phyloP scores from a whole-genome alignment of 2,329 filamentous ascomycete genomes.

The Alternaria panax region DNA sequence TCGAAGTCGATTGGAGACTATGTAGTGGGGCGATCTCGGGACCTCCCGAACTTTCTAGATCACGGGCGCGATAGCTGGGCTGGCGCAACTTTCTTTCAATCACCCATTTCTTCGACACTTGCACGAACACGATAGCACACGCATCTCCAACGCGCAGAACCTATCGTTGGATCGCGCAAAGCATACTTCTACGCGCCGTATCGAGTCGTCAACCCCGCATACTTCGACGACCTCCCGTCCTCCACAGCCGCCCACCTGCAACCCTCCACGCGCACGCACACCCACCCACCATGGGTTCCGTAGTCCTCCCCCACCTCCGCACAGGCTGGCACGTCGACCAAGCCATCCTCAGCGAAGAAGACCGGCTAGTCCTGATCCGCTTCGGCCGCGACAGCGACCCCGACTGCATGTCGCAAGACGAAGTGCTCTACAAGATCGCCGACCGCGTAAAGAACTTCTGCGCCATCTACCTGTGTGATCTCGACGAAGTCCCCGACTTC shows the following conservation, averaged over 20 bases:
- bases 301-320: constrained; percentile 87
- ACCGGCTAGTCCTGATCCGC: constrained; percentile 90
- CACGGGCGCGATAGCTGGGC: background rate
- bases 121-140: background rate
- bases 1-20: background rate
- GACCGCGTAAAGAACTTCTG: constrained; percentile 94
- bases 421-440: constrained; percentile 93
- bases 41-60: constrained; percentile 2
- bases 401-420: constrained; percentile 85
- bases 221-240: background rate
- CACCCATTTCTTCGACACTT: background rate
- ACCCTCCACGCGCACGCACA: background rate
- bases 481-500: constrained; percentile 71
- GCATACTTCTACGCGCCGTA: background rate
- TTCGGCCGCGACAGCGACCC: constrained; percentile 88
- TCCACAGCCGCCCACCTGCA: background rate
- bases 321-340: constrained; percentile 99
- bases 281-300: constrained; percentile 70
- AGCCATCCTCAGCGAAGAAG: constrained; percentile 79
- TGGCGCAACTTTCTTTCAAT: background rate
- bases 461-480: constrained; percentile 83
- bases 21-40: background rate
- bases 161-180: background rate
- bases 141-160: background rate
- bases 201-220: background rate